These are phyloP conservation scores for Cladosporium cucumerinum DNA, from an alignment of 2,329 filamentous ascomycete genomes.

Conservation along the genomic window DNA sequence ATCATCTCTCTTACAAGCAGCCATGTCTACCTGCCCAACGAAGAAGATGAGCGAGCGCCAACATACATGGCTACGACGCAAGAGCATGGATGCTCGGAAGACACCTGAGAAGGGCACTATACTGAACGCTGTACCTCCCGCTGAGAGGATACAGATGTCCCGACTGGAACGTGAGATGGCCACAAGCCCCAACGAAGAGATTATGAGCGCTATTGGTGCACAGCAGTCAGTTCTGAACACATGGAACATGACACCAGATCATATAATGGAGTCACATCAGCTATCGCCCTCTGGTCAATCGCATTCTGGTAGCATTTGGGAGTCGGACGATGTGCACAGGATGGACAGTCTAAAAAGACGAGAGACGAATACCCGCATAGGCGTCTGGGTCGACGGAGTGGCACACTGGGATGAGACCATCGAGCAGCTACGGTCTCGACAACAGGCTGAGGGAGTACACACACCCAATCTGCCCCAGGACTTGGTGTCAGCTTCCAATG, in stretches of 20 bases:
- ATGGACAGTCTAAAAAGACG: slow-evolving; percentile 23
- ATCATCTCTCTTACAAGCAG: slow-evolving; percentile 23
- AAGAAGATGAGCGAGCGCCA: slow-evolving; percentile 25
- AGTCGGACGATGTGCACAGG: slow-evolving; percentile 1
- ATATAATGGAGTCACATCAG: slow-evolving; percentile 14
- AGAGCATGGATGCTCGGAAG: slow-evolving; percentile 13
- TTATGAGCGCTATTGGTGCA: slow-evolving; percentile 28
- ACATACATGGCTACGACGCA: slow-evolving; percentile 25
- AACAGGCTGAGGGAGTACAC: background rate
- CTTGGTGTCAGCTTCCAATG: background rate
- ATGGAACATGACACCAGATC: slow-evolving; percentile 8
- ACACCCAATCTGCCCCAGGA: background rate
- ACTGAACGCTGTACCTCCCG: slow-evolving; percentile 33
- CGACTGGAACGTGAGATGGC: slow-evolving; percentile 38
- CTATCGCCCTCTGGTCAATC: background rate
- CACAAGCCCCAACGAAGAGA: slow-evolving; percentile 40
- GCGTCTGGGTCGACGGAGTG: slow-evolving; percentile 45
- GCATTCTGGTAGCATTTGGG: background rate
- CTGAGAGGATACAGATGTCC: slow-evolving; percentile 30
- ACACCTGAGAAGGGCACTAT: slow-evolving; percentile 23
- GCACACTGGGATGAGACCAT: slow-evolving; percentile 39
- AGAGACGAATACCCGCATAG: slow-evolving; percentile 36
- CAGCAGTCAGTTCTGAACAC: slow-evolving; percentile 11
- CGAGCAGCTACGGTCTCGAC: background rate
- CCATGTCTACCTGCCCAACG: slow-evolving; percentile 5